Evolutionary conservation across 1,284 basidiomycete species (phyloP).

Genomic region (Uromyces viciae-fabae): DNA sequence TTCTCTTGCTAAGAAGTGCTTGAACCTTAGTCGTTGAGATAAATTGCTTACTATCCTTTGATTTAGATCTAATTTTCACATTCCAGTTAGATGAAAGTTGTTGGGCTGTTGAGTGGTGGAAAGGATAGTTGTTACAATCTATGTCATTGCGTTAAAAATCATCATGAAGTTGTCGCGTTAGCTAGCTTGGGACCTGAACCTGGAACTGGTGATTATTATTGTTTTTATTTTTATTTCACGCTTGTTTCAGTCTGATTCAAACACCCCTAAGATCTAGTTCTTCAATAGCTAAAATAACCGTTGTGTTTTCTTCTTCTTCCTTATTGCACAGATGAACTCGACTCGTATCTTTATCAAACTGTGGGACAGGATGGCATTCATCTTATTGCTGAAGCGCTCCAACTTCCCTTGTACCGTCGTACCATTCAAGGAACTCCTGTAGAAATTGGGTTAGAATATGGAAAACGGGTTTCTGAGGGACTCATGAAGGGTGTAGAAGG

Average conservation of each 20-base stretch:
- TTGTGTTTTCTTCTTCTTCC: neutral
- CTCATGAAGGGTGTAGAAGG: slow-evolving; percentile 51
- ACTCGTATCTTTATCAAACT: slow-evolving; percentile 98
- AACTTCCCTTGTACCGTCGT: slow-evolving; percentile 76
- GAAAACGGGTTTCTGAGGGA: slow-evolving; percentile 42
- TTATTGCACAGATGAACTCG: slow-evolving; percentile 77
- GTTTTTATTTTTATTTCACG: neutral
- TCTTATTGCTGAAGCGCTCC: slow-evolving; percentile 76
- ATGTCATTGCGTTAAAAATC: slow-evolving; percentile 77
- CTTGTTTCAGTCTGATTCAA: no score
- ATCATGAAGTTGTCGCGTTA: slow-evolving; percentile 81
- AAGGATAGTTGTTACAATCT: slow-evolving; percentile 98
- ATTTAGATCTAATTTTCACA: neutral
- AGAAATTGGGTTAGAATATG: slow-evolving; percentile 76
- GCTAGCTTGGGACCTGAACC: slow-evolving; percentile 78
- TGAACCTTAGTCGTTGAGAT: no score
- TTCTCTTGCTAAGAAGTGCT: no score
- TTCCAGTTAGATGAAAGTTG: slow-evolving; percentile 71
- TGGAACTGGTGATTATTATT: slow-evolving; percentile 67
- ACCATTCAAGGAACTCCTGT: slow-evolving; percentile 77
- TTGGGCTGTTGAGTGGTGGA: slow-evolving; percentile 90
- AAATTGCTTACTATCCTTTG: no score
- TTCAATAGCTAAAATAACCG: neutral
- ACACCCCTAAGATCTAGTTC: neutral
- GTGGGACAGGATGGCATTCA: slow-evolving; percentile 93